A percentile compares a stretch with the other conserved stretches of the same genome.
Conservation (phyloP, 1,139 yeast species). For the Taphrina sp. region DNA sequence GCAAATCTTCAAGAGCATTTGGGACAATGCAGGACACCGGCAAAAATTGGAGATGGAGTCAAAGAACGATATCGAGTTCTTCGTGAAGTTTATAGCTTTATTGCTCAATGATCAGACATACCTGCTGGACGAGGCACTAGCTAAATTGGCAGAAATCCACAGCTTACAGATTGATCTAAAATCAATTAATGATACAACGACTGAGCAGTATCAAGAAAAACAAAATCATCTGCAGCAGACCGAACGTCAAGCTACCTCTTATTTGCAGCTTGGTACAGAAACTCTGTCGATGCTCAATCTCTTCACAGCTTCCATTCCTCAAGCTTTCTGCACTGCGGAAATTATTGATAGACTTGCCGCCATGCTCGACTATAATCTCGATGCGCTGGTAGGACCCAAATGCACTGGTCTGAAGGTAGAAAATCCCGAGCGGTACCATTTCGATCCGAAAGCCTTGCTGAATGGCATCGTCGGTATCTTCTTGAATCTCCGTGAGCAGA, state of each 20-base stretch:
- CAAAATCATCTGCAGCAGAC: conserved; percentile 51
- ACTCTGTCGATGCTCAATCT: conserved; percentile 75
- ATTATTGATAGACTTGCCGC: conserved; percentile 91
- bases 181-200: conserved; percentile 34
- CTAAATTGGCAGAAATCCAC: conserved; percentile 75
- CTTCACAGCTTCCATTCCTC: conserved; percentile 83
- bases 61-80: conserved; percentile 64
- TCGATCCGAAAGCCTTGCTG: conserved; percentile 73
- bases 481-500: conserved; percentile 63
- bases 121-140: conserved; percentile 83
- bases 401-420: conserved; percentile 83
- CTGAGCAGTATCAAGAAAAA: conserved; percentile 37
- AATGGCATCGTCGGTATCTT: conserved; percentile 71
- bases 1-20: conserved; percentile 73
- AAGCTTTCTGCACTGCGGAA: conserved; percentile 81
- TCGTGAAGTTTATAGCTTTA: conserved; percentile 87
- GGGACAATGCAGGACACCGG: conserved; percentile 71
- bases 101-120: conserved; percentile 93
- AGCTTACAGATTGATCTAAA: conserved; percentile 59
- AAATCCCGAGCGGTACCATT: conserved; percentile 78
- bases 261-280: conserved; percentile 78
- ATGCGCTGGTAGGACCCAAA: conserved; percentile 89
- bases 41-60: conserved; percentile 69
- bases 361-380: conserved; percentile 88
- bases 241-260: conserved; percentile 76